Evolutionary conservation across 2,329 filamentous ascomycete species (phyloP).

Genomic region (Emmonsiellopsis sp.): DNA sequence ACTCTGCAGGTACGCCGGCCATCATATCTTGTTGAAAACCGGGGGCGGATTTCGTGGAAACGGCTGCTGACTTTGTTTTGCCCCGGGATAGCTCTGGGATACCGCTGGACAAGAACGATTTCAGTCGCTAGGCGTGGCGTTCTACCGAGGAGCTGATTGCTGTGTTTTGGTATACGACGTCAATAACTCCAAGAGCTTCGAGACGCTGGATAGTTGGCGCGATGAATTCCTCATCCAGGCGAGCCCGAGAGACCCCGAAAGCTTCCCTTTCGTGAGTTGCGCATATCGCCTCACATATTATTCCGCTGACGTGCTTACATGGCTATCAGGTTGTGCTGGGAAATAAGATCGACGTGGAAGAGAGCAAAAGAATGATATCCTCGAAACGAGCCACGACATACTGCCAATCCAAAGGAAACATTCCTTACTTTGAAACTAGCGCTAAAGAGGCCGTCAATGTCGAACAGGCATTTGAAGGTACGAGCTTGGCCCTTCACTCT

Average conservation of each 20-base stretch:
- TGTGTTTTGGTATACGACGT: constrained; percentile 99
- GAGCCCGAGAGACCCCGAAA: constrained; percentile 90
- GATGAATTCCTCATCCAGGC: constrained; percentile 98
- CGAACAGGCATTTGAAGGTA: constrained; percentile 73
- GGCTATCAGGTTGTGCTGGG: constrained; percentile 70
- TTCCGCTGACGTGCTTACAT: constrained; percentile 5
- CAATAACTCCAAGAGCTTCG: constrained; percentile 98
- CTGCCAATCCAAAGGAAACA: constrained; percentile 93
- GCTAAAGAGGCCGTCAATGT: constrained; percentile 98
- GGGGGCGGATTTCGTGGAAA: not conserved
- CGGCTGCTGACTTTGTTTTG: not conserved
- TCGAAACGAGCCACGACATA: constrained; percentile 95
- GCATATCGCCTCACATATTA: not conserved
- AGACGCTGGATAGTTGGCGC: constrained; percentile 95
- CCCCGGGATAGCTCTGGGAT: constrained; percentile 77
- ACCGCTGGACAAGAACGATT: constrained; percentile 97
- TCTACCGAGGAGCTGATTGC: constrained; percentile 98
- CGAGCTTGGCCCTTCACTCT: constrained; percentile 10
- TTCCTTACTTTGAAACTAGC: constrained; percentile 98
- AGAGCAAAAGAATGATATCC: constrained; percentile 94
- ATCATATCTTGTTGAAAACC: not conserved
- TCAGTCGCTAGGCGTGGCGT: constrained; percentile 98
- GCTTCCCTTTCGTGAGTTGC: constrained; percentile 81
- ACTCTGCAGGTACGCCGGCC: constrained; percentile 80
- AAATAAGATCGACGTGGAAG: constrained; percentile 98